Base-by-base conservation (phyloP, 495 filamentous ascomycete species). In the Annulohypoxylon nitens region DNA sequence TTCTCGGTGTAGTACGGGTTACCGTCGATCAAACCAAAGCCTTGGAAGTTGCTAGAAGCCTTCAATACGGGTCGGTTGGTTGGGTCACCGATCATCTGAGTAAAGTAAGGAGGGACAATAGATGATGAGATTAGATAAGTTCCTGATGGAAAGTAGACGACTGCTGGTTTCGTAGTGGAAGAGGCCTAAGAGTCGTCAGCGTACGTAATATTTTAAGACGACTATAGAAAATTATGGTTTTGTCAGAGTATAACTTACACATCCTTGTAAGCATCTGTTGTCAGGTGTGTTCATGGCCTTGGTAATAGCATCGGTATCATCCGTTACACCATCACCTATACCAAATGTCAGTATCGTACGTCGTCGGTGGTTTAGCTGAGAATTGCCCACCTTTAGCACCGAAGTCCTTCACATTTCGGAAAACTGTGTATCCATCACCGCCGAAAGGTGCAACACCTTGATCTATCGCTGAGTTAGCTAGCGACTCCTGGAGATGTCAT, bases 301-400 rank as follows among this genome's bases (percentile, higher is more conserved):
- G 74, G 97, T 96, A 82, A 97, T 97, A 0, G 94, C 93, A 39
- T 78, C 89, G 2, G 93, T 95, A 77, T 97, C 94, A 76, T 97
- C 93, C 2, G 92, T 93, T 26, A 75, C 67, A 25, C 83, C 83
- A 70, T 84, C 84, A 63, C 82, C 80, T 82, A 51, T 54, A 20
- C n/a, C 41, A 26, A 61, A 41, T 5, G 39, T 73, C 43, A 73
- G 70, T 3, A 53, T 64, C 55, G 26, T n/a, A 26, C 0, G 33
- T 23, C 77, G 47, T 75, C 7, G 34, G 45, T 23, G 11, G 30
- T 33, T 20, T 26, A 25, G 30, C 34, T 14, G 23, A 1, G 14
- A 36, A 47, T 18, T 12, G 11, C 50, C 7, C 73, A 89, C 89
- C 89, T 78, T 74, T 84, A 45, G 89, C 89, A 47, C 88, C 89